Base-by-base conservation (phyloP, 257 asterid genomes). In the Jaltomata sinuosa region DNA sequence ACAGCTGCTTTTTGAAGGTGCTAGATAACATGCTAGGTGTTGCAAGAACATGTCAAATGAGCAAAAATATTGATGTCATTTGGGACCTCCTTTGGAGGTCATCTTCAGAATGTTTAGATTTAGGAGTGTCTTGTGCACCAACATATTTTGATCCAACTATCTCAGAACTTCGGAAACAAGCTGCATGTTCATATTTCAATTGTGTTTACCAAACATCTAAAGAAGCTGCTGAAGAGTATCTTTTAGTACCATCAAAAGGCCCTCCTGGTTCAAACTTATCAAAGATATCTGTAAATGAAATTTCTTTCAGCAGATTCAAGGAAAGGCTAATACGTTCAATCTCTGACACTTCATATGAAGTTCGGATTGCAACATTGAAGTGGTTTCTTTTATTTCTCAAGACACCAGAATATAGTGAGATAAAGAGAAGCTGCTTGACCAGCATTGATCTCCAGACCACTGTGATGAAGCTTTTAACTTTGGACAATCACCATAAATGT, bases 401-500 rank as follows among this genome's bases (percentile, higher is more conserved):
- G 88, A 83, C 87, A 57, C 84, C 89, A 85, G 90, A 88, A 79
- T 83, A 76, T 80, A 83, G 27, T 81, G 92, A 89, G 88, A 91
- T 90, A 80, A 84, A 88, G 83, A 88, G 80, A 81, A 82, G 87
- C 78, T 90, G 90, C 89, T 93, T 87, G 83, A 82, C 88, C 50
- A 89, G 89, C 82, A 84, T 90, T 82, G 90, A 91, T 82, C 90
- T 96, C 86, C 98, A 90, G 87, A 92, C 85, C 55, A 87, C 83
- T 12, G 88, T 96, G 34, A 29, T 88, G 91, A 88, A 88, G 84
- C 94, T 91, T 91, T 85, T 96, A 90, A 86, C 59, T 45, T 87
- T 86, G 64, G 99, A 96, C 93, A 94, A 92, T 81, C 93, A 94
- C 86, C 97, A 93, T 84, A 96, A 89, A 89, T 94, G 99, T 86